Evolutionary conservation across 1,139 yeast genomes (phyloP), one percentile per base, ranked within the genome.

Genomic region (Candida tropicalis): DNA sequence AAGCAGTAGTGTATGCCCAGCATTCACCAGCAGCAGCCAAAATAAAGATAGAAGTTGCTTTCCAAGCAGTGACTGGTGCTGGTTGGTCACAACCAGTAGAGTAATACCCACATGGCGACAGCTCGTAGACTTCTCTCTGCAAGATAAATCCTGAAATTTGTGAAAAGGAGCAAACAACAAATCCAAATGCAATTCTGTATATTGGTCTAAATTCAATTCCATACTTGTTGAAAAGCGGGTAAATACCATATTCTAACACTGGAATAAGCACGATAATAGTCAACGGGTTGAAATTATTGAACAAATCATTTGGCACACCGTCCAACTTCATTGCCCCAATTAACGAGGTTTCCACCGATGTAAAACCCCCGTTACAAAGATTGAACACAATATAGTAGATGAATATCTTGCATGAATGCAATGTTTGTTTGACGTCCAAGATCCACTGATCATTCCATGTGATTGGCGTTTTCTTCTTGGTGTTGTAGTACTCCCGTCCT

Each of bases 291-390:
- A 84, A 80, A 51, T 81, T 82, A 60, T 75, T 78, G 60, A 82
- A 77, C 57, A 84, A 72, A 68, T 83, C 90, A 56, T 84, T 84
- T 50, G 90, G 90, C 49, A 84, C 78, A 44, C 88, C 87, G 41
- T 81, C 72, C 24, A 82, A 72, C 25, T 77, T 67, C 86, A 84
- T 79, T 25, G 84, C 75, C 44, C 83, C 84, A 37, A 87, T 82
- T 57, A 82, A 86, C 7, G 83, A 79, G 45, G 79, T 81, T 59
- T 81, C 81, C 42, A 81, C 73, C 45, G 80, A 70, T 39, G 84
- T 82, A 62, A 82, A 72, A 59, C 87, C 87, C 56, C 80, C 79
- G 61, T 84, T 87, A 53, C 79, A 77, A 54, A 84, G 69, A 66
- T 80, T 76, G 67, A 79, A 84, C 40, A 83, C 66, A 46, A 82